phyloP scores from a whole-genome alignment of 768 basidiomycete genomes.

The Hydnomerulius pinastri region DNA sequence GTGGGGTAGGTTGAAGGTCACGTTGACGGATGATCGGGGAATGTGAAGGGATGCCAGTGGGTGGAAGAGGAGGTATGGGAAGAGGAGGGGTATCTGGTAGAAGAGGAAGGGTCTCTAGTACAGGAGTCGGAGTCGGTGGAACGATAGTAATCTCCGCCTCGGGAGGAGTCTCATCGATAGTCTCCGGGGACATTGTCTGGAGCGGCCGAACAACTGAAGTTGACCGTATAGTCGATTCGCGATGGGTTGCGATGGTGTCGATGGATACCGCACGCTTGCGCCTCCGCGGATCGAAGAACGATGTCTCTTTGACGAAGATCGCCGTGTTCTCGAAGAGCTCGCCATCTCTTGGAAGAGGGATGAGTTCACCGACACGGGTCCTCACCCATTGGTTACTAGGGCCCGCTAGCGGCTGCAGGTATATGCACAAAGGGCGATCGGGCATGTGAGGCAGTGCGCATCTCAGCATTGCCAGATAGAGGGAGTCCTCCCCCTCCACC shows the following conservation, averaged over 20 bases:
- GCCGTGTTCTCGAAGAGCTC: neutral
- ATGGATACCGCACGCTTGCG: neutral
- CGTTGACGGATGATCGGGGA: neutral
- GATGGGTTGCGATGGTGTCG: neutral
- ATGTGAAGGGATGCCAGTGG: neutral
- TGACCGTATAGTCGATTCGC: neutral
- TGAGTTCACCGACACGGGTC: neutral
- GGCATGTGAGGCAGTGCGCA: neutral
- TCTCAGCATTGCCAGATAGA: conserved; percentile 8
- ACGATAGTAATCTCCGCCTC: no score
- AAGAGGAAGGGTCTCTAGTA: no score
- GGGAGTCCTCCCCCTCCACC: neutral
- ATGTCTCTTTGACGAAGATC: neutral
- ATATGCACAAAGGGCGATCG: neutral
- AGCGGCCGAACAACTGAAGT: neutral
- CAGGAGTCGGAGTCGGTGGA: neutral
- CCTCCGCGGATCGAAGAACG: neutral
- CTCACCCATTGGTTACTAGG: conserved; percentile 1
- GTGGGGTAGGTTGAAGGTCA: neutral
- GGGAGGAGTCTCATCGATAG: neutral
- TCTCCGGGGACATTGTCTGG: neutral
- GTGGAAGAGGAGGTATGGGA: no score
- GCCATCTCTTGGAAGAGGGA: neutral
- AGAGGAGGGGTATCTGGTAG: no score
- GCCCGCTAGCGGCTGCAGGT: neutral